phyloP scores from a whole-genome alignment of 1,284 basidiomycete species.

The Apiotrichum sp. region DNA sequence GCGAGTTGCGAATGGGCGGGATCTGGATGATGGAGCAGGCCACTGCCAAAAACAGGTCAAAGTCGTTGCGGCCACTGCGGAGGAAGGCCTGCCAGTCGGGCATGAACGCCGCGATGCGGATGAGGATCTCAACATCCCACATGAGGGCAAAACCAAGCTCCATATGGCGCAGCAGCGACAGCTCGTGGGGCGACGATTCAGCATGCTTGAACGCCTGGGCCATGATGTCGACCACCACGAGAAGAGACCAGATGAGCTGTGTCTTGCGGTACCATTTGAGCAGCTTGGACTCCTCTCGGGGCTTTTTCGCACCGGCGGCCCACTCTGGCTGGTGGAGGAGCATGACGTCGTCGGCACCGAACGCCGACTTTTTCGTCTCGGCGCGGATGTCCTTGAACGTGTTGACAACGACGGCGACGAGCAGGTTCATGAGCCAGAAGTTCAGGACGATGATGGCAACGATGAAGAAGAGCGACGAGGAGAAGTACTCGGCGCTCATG shows the following conservation, averaged over 20 bases:
- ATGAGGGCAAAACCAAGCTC: constrained; percentile 76
- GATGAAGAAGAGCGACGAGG: constrained; percentile 84
- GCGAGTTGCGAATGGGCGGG: constrained; percentile 62
- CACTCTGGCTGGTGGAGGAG: constrained; percentile 30
- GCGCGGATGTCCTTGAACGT: constrained; percentile 85
- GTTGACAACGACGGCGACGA: constrained; percentile 94
- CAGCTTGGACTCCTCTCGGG: constrained; percentile 20
- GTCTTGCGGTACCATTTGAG: constrained; percentile 48
- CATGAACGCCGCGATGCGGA: constrained; percentile 65
- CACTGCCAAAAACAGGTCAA: constrained; percentile 78
- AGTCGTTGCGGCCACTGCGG: constrained; percentile 58
- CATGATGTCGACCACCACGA: constrained; percentile 62
- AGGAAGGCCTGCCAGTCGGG: constrained; percentile 83
- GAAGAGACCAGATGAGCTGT: constrained; percentile 64
- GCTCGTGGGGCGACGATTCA: constrained; percentile 51
- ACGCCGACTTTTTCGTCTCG: constrained; percentile 86
- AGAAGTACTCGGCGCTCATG: constrained; percentile 87
- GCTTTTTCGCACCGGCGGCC: constrained; percentile 27
- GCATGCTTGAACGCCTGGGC: constrained; percentile 71
- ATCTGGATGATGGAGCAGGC: constrained; percentile 78
- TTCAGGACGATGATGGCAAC: constrained; percentile 75
- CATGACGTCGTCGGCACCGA: constrained; percentile 66
- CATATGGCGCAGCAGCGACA: constrained; percentile 54
- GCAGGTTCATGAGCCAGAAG: constrained; percentile 90
- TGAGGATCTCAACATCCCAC: constrained; percentile 82